Percentiles rank a stretch among this genome's conserved stretches.
Evolutionary conservation across 2,329 filamentous ascomycete species (phyloP).

Genomic region (Apiospora sp.): DNA sequence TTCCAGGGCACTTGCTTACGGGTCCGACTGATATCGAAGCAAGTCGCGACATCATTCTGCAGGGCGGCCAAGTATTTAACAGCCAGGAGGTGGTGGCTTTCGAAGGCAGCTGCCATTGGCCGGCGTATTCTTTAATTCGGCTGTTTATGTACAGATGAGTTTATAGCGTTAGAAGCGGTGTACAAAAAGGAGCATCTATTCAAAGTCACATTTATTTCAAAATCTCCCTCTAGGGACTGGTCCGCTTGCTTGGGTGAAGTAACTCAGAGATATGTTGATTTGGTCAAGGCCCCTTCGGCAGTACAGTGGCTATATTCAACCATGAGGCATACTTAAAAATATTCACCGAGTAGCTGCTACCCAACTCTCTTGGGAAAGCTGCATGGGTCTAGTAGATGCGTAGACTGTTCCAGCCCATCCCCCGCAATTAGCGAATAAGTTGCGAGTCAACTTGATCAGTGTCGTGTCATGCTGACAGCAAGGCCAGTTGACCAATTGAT

Average conservation of each 20-base stretch:
- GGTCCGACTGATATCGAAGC: background rate
- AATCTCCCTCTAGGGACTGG: background rate
- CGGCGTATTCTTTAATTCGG: background rate
- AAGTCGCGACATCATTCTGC: background rate
- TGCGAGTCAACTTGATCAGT: background rate
- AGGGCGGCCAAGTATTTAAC: background rate
- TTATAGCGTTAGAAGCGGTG: slow-evolving; percentile 14
- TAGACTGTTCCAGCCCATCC: background rate
- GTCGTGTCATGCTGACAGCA: background rate
- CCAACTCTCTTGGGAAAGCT: background rate
- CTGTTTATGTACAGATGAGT: background rate
- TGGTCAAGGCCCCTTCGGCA: background rate
- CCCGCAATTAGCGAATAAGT: background rate
- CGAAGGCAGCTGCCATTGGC: background rate
- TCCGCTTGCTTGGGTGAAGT: background rate
- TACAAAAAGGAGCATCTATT: background rate
- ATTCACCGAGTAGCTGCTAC: background rate
- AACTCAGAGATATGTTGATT: background rate
- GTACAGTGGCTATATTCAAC: background rate
- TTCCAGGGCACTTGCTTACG: background rate
- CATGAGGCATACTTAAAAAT: background rate
- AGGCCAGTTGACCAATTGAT: background rate
- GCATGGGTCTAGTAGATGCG: background rate
- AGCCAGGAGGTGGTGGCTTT: background rate
- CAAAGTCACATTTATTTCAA: background rate